Evolutionary conservation across 805 yeast genomes (phyloP), one percentile per base, ranked within the genome.

Genomic region (Brettanomyces naardenensis): DNA sequence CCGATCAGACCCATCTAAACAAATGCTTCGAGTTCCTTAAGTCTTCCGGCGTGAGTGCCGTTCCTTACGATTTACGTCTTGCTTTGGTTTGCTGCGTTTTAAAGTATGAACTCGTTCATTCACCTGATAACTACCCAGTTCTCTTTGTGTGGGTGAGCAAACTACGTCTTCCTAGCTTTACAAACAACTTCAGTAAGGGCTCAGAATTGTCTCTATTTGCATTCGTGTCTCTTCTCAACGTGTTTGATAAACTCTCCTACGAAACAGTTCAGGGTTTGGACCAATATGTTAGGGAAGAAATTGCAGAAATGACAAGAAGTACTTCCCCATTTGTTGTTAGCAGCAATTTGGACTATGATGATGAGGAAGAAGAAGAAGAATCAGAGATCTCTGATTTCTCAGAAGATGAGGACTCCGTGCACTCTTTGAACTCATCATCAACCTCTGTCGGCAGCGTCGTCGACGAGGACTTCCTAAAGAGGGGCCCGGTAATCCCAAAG

Each of bases 181-280:
- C 53, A 1, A 39, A 41, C 14, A 32, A 39, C 26, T 50, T 43
- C 36, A 35, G 29, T 11, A 19, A 39, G n/a, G 54, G 52, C n/a
- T 44, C 50, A n/a, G 43, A 43, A 14, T 35, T 56, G 38, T 44
- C 44, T 17, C 31, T 44, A 15, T 54, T 55, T 39, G 50, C 47
- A 30, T 57, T 57, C 43, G 55, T 49, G 7, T 40, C 54, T 2
- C 42, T 56, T 27, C 41, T 51, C 7, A 51, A 45, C 30, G 48
- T 54, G 9, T 41, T 51, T 35, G 43, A 48, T 28, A 31, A 39
- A 9, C 34, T 54, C 3, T 37, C 46, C 4, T 34, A 36, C 20
- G 53, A 44, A 2, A 29, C 41, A 10, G 20, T 51, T 6, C 15
- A 20, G 14, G 13, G 18, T n/a, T 20, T 31, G 15, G 34, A 31